Evolutionary conservation across 345 rosid species (phyloP).

Genomic region (Crucihimalaya himalaica): DNA sequence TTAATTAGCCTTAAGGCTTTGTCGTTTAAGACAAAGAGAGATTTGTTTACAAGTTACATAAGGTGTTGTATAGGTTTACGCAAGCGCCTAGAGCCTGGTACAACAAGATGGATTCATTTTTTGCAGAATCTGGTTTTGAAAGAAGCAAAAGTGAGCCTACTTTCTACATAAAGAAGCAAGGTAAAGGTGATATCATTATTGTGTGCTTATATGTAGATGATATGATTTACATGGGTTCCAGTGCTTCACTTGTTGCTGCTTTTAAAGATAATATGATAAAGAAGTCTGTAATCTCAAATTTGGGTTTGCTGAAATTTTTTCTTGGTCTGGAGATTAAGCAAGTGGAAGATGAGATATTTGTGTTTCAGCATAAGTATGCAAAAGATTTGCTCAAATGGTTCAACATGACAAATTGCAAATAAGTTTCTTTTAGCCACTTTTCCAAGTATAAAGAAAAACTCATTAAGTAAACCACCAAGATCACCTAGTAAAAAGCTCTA

Average conservation of each 20-base stretch:
- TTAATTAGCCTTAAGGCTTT: too few species aligned
- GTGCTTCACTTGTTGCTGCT: background rate
- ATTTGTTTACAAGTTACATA: background rate
- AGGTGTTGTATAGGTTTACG: background rate
- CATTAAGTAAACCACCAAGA: too few species aligned
- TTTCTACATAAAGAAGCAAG: background rate
- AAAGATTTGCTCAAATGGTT: background rate
- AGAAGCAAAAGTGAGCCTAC: background rate
- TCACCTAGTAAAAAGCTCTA: too few species aligned
- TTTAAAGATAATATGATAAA: background rate
- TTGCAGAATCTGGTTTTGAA: background rate
- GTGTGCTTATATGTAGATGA: background rate
- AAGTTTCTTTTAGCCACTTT: too few species aligned
- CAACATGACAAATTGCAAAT: background rate
- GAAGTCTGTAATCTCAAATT: background rate
- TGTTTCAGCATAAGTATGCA: background rate
- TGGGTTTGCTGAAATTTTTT: background rate
- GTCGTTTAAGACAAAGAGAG: too few species aligned
- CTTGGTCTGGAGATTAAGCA: slow-evolving; percentile 1
- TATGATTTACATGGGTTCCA: background rate
- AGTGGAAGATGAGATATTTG: background rate
- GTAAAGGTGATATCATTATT: background rate
- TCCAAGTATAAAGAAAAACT: too few species aligned
- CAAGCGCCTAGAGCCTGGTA: background rate
- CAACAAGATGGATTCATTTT: slow-evolving; percentile 25